Evolutionary conservation across 2,329 filamentous ascomycete genomes (phyloP).

Genomic region (Fusarium sp.): DNA sequence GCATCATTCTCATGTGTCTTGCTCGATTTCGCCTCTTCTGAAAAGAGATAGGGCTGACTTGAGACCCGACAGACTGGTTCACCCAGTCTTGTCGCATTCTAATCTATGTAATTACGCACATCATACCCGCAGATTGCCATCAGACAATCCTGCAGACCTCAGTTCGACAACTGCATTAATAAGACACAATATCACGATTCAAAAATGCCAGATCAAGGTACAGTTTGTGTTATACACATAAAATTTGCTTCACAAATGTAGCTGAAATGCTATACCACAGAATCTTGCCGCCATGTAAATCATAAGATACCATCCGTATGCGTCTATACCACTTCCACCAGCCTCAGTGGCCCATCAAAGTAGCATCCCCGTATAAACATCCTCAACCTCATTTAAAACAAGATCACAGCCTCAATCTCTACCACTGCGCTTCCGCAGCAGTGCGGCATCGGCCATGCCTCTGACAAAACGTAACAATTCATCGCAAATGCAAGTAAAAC

Average conservation of each 20-base stretch:
- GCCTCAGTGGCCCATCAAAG: conserved; percentile 4
- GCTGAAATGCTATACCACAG: conserved; percentile 8
- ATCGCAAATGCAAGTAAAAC: conserved; percentile 36
- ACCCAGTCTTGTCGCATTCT: neutral
- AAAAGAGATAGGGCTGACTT: conserved; percentile 20
- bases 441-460: neutral
- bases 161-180: neutral
- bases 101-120: neutral
- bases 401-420: neutral
- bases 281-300: conserved; percentile 20
- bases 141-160: neutral
- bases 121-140: neutral
- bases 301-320: conserved; percentile 33
- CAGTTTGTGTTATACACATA: neutral
- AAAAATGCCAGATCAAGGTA: neutral
- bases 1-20: conserved; percentile 35
- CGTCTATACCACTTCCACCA: conserved; percentile 27
- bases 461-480: conserved; percentile 10
- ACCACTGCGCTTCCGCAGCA: neutral
- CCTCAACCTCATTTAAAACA: neutral
- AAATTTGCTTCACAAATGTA: neutral
- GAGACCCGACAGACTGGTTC: conserved; percentile 27
- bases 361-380: conserved; percentile 3
- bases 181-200: neutral
- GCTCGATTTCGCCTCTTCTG: conserved; percentile 25